Base-by-base conservation (phyloP, 192 early-diverging fungal species). In the Coemansia sp. region DNA sequence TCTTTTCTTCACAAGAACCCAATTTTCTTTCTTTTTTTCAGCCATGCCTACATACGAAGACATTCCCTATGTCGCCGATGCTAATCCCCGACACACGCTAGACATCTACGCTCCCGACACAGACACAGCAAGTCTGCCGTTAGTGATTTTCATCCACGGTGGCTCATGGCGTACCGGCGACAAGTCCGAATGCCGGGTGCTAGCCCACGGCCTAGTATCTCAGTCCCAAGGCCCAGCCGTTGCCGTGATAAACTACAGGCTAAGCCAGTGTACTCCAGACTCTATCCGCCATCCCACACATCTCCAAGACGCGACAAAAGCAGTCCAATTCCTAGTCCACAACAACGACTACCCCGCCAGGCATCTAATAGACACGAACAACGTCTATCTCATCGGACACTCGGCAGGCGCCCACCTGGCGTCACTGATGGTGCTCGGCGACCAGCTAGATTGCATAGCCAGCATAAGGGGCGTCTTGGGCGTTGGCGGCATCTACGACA, bases 131-230 rank as follows among this genome's bases (percentile, higher is more conserved):
- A 16, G n/a, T 9, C 39, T 66, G 9, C 87, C 89, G 2, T 67
- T 92, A 16, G 65, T 90, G 2, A 83, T 95, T 6, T 92, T 88
- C 75, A 67, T 94, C 16, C 91, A 93, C 73, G 93, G 95, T 20
- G 95, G 95, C 3, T 90, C 93, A 13, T 97, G 95, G 95, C 82
- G 89, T 4, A 79, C 87, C 0, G 91, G 90, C 46, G 90, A 92
- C 71, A 93, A 93, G 69, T 43, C 63, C 34, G 85, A 89, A 6
- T 87, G 87, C 39, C 53, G 38, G 1, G 42, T 71, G 20, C 63
- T 93, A 7, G 89, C 81, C 28, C 46, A 81, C 40, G 60, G 70
- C 3, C 64, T 94, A 8, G 77, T 87, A 8, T 6, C 20, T 2
- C 34, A 43, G 33, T 23, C 73, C 2, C 60, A 71, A 18, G 71